Evolutionary conservation across 2,329 filamentous ascomycete genomes (phyloP), one percentile per base, ranked within the genome.

Genomic region (Coniochaeta sp.): DNA sequence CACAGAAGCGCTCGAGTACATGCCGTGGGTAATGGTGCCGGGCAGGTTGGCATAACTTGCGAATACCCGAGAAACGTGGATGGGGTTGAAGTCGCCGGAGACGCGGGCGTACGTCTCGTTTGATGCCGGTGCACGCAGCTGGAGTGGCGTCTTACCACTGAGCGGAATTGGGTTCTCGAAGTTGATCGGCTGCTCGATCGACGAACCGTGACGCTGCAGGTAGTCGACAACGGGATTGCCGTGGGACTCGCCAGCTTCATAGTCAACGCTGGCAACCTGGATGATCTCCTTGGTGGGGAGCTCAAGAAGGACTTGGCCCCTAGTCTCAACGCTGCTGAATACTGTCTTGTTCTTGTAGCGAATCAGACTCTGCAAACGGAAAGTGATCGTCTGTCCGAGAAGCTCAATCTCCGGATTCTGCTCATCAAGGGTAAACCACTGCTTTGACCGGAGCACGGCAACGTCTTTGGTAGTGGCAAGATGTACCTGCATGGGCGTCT

Each of bases 101-200:
- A 99, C 95, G 66, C 92, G 90, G 63, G 95, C 96, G 70, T 99
- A 99, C 32, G 91, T 96, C 81, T 99, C 95, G 77, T 99, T 99
- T 60, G 93, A 96, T 19, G 93, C 89, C 59, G 95, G 95, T 7
- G 95, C 93, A 71, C 92, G 93, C 58, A 99, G 83, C 65, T 89
- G 86, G 63, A 99, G 83, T 58, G 93, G 91, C 1, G 89, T 90
- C 81, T 93, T 96, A 68, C 95, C 93, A 70, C 90, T 96, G 56
- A 99, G 84, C 42, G 95, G 95, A 66, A 99, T 99, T 17, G 95
- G 84, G 75, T 99, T 97, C 79, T 98, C 95, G 67, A 99, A 99
- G 77, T 93, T 89, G 72, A 99, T 86, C 4, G 95, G 92, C 78
- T 99, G 95, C 74, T 99, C 95, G 63, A 98, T 92, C 28, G 91